Evolutionary conservation across 139 green algal species (phyloP), one percentile per base, ranked within the genome.

Genomic region (Chlorella sp.): DNA sequence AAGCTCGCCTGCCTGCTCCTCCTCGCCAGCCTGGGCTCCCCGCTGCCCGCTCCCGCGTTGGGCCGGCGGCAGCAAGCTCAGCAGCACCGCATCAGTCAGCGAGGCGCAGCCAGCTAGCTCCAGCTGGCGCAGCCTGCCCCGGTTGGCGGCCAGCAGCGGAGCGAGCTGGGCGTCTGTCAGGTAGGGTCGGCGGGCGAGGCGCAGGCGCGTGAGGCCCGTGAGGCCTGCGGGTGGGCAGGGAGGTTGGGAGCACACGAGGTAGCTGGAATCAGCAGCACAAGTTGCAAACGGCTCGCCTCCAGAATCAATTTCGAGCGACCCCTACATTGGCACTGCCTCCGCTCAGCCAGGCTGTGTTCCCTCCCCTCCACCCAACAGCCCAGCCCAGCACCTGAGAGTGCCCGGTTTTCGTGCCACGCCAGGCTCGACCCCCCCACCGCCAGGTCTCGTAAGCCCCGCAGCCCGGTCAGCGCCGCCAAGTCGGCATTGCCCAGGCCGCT

Each of bases 111-210:
- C 77, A 2, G 60, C 77, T 30, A 83, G 60, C 60, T 83, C 77
- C 77, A 83, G 77, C 58, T 36, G 77, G 5, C n/a, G 60, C 40
- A 83, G 60, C 40, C 40, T 83, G 77, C 40, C 40, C 1, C 40
- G 58, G 77, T 83, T 83, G 77, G 77, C 77, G 17, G 77, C 60
- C 77, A 83, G 58, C 77, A 83, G 24, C 22, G 77, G 77, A 16
- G 60, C 77, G 40, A 83, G 77, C 77, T 74, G 60, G 26, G 77
- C 77, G 30, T 83, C 77, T 0, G 40, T 83, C 30, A 83, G 60
- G 60, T 74, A 83, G 30, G 77, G 77, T 13, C 77, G 77, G 60
- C 77, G 77, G 1, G 60, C 56, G 56, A 83, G 58, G 30, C 60
- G 77, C 60, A 83, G 40, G 22, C 77, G 56, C 11, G 77, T 74